phyloP scores from a whole-genome alignment of 148 eudicot species.

The Chenopodium formosanum region DNA sequence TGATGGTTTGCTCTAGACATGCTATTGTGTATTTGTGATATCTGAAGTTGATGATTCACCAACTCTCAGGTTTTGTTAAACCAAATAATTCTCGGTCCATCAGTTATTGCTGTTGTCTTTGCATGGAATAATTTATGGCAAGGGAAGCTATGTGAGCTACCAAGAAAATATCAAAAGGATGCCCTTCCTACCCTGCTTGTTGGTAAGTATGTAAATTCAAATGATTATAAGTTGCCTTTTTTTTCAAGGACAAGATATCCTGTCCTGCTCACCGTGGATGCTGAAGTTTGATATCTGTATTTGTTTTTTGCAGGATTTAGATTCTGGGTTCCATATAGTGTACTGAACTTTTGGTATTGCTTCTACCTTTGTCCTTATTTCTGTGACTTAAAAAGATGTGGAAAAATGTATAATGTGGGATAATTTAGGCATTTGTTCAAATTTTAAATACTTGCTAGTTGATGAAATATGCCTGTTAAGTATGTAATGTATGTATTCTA shows the following conservation, averaged over 20 bases:
- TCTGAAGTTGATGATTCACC: slow-evolving; percentile 17
- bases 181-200: slow-evolving; percentile 66
- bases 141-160: slow-evolving; percentile 84
- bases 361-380: slow-evolving; percentile 20
- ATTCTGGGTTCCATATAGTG: slow-evolving; percentile 95
- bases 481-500: no score
- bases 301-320: slow-evolving; percentile 69
- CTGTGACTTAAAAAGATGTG: not conserved
- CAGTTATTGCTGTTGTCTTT: slow-evolving; percentile 85
- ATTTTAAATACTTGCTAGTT: not conserved
- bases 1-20: slow-evolving; percentile 1
- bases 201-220: slow-evolving; percentile 43
- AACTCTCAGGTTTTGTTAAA: slow-evolving; percentile 68
- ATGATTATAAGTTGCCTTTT: not conserved
- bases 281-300: not conserved
- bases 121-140: slow-evolving; percentile 96
- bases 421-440: not conserved
- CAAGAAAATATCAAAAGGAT: slow-evolving; percentile 75
- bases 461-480: no score
- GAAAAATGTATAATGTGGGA: not conserved
- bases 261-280: not conserved
- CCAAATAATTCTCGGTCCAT: slow-evolving; percentile 86
- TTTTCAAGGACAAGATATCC: not conserved
- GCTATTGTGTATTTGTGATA: not conserved
- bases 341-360: slow-evolving; percentile 79